These are phyloP conservation scores for Colletotrichum abscissum DNA, from an alignment of 2,329 filamentous ascomycete species.

Conservation along the genomic window DNA sequence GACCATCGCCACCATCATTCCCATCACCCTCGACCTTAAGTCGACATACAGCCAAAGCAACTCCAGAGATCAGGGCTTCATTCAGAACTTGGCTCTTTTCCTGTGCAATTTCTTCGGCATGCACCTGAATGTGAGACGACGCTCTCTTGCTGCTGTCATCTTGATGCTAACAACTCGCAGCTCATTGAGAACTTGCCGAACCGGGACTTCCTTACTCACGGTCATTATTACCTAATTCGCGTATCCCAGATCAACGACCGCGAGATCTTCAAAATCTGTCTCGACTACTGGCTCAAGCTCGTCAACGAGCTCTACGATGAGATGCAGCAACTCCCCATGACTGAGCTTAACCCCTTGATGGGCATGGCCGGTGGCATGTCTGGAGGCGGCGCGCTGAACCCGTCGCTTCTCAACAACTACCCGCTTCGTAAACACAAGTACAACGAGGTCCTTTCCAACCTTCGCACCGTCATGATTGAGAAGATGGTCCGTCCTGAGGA, in stretches of 20 bases:
- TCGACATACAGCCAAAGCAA: conserved; percentile 92
- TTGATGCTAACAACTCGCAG: conserved; percentile 52
- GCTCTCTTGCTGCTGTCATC: conserved; percentile 28
- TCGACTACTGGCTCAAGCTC: conserved; percentile 99
- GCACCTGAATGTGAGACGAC: conserved; percentile 77
- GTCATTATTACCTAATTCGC: conserved; percentile 97
- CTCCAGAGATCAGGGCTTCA: conserved; percentile 94
- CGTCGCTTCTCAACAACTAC: conserved; percentile 86
- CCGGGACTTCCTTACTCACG: conserved; percentile 92
- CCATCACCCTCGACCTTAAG: conserved; percentile 89
- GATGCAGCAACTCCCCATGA: conserved; percentile 96
- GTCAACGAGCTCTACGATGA: conserved; percentile 99
- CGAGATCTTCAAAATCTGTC: conserved; percentile 99
- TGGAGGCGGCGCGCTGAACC: conserved; percentile 86
- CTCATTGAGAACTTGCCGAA: conserved; percentile 97
- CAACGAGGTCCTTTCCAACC: conserved; percentile 90
- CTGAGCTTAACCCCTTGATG: conserved; percentile 90
- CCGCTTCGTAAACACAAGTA: conserved; percentile 98
- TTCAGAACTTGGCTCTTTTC: conserved; percentile 96
- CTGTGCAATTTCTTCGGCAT: conserved; percentile 97
- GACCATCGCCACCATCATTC: conserved; percentile 93
- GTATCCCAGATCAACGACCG: conserved; percentile 99
- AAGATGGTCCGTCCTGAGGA: conserved; percentile 99
- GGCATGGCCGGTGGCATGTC: conserved; percentile 79
- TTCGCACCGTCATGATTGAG: conserved; percentile 98